phyloP scores from a whole-genome alignment of 345 rosid species.

The Euphorbia lathyris region DNA sequence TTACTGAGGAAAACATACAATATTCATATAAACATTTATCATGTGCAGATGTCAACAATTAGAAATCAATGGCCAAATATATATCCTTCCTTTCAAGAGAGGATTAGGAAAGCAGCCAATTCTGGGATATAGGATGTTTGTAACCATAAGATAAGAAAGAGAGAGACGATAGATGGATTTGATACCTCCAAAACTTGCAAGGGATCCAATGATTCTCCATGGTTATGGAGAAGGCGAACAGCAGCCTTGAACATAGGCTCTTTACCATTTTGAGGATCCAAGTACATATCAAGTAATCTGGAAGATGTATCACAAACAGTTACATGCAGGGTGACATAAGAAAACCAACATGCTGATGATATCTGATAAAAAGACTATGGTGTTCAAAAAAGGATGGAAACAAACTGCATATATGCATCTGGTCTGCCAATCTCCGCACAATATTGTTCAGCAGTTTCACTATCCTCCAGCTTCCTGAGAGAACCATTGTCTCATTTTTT shows the following conservation, averaged over 20 bases:
- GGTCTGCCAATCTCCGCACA: constrained; percentile 99
- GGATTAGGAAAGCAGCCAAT: background rate
- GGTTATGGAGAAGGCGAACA: constrained; percentile 95
- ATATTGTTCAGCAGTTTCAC: constrained; percentile 97
- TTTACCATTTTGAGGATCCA: constrained; percentile 87
- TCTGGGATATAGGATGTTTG: background rate
- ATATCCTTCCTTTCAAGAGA: background rate
- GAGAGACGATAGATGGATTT: background rate
- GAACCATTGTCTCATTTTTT: background rate
- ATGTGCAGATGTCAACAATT: background rate
- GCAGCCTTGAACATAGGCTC: constrained; percentile 99
- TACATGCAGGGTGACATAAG: background rate
- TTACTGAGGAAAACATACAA: no score
- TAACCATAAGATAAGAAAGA: background rate
- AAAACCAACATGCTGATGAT: constrained; percentile 1
- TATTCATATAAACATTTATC: no score
- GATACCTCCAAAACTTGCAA: constrained; percentile 90
- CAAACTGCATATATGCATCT: constrained; percentile 96
- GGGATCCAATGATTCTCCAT: constrained; percentile 96
- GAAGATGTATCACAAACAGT: constrained; percentile 15
- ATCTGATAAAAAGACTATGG: background rate
- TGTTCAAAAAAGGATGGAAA: constrained; percentile 17
- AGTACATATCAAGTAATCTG: constrained; percentile 96
- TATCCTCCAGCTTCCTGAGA: constrained; percentile 88
- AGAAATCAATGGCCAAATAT: background rate